These are phyloP conservation scores for Orbilia javanica DNA, from an alignment of 2,329 filamentous ascomycete species.

Conservation along the genomic window DNA sequence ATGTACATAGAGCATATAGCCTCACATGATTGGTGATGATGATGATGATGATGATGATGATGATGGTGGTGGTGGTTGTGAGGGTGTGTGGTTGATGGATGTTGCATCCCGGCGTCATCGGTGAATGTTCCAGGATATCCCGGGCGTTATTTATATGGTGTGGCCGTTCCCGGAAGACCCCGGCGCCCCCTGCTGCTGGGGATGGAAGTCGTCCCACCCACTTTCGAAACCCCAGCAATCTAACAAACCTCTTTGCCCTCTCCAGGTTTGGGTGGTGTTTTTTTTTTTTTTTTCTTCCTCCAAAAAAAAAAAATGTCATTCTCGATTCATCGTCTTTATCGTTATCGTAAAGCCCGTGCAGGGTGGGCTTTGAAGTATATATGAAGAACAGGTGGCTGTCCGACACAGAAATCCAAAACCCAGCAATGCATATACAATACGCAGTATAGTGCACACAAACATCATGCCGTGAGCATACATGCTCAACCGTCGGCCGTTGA, in stretches of 20 bases:
- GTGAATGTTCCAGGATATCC: neutral
- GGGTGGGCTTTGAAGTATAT: neutral
- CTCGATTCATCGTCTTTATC: neutral
- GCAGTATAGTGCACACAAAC: too few relatives aligned
- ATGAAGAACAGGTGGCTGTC: neutral
- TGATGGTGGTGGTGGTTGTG: constrained; percentile 7
- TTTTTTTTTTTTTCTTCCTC: neutral
- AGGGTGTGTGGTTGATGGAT: neutral
- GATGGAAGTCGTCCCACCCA: constrained; percentile 34
- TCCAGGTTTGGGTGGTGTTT: neutral
- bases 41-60: too few relatives aligned
- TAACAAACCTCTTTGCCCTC: constrained; percentile 5
- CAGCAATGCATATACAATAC: neutral
- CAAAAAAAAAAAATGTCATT: too few relatives aligned
- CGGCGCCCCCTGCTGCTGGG: constrained; percentile 9
- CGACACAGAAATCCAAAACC: neutral
- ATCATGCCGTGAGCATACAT: neutral
- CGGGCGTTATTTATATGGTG: neutral
- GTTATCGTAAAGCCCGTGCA: neutral
- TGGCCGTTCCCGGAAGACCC: constrained; percentile 28
- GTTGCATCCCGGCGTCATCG: neutral
- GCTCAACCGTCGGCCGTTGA: constrained; percentile 6
- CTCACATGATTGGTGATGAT: constrained; percentile 6
- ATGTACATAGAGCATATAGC: constrained; percentile 5
- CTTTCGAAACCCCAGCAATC: constrained; percentile 51